Percentiles rank a stretch among this genome's conserved stretches.
Evolutionary conservation across 169 alveolate species (phyloP).

Genomic region (Theileria orientalis): DNA sequence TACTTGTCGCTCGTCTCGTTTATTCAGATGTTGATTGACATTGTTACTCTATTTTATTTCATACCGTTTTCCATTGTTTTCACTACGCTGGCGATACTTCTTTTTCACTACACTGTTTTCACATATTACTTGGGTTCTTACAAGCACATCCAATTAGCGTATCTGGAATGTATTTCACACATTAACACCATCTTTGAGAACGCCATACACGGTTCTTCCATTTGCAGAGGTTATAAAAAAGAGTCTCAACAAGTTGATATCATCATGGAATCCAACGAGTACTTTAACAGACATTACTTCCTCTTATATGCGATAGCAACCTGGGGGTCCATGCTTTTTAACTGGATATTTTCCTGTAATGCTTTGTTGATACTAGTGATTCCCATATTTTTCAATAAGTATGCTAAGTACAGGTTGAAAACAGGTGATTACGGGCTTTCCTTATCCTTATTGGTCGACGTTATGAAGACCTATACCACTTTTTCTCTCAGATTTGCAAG

Average conservation of each 20-base stretch:
- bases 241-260: slow-evolving; percentile 24
- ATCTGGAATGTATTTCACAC: slow-evolving; percentile 21
- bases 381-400: not conserved
- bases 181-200: slow-evolving; percentile 43
- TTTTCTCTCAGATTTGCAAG: slow-evolving; percentile 1
- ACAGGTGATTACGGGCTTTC: slow-evolving; percentile 10
- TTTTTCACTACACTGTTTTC: slow-evolving; percentile 8
- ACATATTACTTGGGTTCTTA: slow-evolving; percentile 30
- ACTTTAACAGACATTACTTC: slow-evolving; percentile 15
- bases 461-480: not conserved
- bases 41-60: slow-evolving; percentile 45
- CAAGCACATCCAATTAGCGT: slow-evolving; percentile 27
- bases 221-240: slow-evolving; percentile 36
- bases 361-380: slow-evolving; percentile 7
- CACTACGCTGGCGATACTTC: not conserved
- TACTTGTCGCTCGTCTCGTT: slow-evolving; percentile 22
- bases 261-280: slow-evolving; percentile 17
- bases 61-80: slow-evolving; percentile 31
- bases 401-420: not conserved
- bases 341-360: not conserved
- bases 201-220: slow-evolving; percentile 38
- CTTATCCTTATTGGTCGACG: not conserved
- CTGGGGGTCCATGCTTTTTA: slow-evolving; percentile 32
- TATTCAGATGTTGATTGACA: slow-evolving; percentile 15
- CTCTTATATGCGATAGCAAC: slow-evolving; percentile 18